These are phyloP conservation scores for Durusdinium trenchii DNA, from an alignment of 73 alveolate genomes.

Conservation along the genomic window DNA sequence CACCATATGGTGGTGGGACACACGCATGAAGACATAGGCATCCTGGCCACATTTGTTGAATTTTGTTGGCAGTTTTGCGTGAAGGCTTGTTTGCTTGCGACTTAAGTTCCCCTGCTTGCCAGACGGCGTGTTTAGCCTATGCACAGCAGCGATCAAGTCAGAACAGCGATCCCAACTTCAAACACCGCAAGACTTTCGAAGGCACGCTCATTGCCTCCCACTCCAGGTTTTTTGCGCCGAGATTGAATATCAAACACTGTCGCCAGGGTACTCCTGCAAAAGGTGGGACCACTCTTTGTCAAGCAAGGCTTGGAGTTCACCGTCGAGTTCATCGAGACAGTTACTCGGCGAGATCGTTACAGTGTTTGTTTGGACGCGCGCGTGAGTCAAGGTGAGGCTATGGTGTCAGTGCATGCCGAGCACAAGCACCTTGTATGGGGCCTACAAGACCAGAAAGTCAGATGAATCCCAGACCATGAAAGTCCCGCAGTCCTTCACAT, in stretches of 20 bases:
- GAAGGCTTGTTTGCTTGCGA: too few relatives aligned
- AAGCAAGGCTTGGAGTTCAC: conserved; percentile 37
- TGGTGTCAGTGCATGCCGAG: background rate
- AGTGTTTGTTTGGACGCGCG: background rate
- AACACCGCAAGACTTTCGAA: background rate
- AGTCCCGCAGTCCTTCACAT: conserved; percentile 18
- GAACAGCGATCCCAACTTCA: background rate
- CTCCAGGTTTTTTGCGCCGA: background rate
- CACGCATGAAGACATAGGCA: conserved; percentile 41
- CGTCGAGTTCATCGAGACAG: conserved; percentile 2
- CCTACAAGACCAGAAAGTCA: background rate
- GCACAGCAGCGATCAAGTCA: background rate
- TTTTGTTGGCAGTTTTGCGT: too few relatives aligned
- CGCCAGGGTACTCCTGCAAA: background rate
- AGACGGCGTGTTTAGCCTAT: background rate
- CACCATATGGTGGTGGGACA: conserved; percentile 49
- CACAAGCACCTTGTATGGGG: background rate
- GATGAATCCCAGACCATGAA: background rate
- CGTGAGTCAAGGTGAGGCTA: background rate
- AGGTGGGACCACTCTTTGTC: background rate
- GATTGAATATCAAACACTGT: background rate
- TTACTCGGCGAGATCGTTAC: background rate
- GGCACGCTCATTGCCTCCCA: background rate
- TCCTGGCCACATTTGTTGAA: background rate
- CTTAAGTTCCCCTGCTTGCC: background rate